phyloP scores from a whole-genome alignment of 1,284 basidiomycete species.

The Caloboletus inedulis region DNA sequence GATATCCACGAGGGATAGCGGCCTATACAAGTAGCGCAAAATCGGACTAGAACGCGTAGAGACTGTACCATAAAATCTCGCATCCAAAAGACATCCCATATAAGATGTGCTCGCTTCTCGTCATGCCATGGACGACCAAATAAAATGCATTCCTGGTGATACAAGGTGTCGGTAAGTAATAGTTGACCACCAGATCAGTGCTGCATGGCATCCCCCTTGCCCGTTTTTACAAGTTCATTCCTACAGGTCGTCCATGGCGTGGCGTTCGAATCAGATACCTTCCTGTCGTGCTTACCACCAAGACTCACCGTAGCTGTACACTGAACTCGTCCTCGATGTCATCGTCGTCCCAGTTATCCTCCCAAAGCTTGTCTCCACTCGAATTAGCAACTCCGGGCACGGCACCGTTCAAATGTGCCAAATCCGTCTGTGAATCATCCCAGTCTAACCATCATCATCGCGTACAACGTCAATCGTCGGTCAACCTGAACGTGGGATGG shows the following conservation, averaged over 20 bases:
- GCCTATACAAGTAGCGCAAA: not conserved
- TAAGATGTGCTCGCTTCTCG: not conserved
- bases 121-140: not conserved
- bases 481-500: too few relatives aligned
- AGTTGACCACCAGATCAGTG: slow-evolving; percentile 36
- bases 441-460: slow-evolving; percentile 56
- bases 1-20: too few relatives aligned
- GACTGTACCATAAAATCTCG: not conserved
- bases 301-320: slow-evolving; percentile 81
- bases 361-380: slow-evolving; percentile 87
- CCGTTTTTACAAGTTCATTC: slow-evolving; percentile 64
- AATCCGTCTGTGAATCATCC: slow-evolving; percentile 79
- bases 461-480: too few relatives aligned
- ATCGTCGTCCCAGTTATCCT: slow-evolving; percentile 99
- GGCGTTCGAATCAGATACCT: slow-evolving; percentile 1
- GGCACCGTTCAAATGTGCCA: slow-evolving; percentile 71
- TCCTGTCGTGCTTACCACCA: not conserved
- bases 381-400: slow-evolving; percentile 70
- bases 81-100: not conserved
- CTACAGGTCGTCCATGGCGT: slow-evolving; percentile 34
- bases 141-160: slow-evolving; percentile 7
- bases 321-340: slow-evolving; percentile 98
- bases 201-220: slow-evolving; percentile 57
- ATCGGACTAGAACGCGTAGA: not conserved
- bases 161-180: slow-evolving; percentile 3